phyloP scores from a whole-genome alignment of 2,329 filamentous ascomycete species.

The Cladosporium sp. region DNA sequence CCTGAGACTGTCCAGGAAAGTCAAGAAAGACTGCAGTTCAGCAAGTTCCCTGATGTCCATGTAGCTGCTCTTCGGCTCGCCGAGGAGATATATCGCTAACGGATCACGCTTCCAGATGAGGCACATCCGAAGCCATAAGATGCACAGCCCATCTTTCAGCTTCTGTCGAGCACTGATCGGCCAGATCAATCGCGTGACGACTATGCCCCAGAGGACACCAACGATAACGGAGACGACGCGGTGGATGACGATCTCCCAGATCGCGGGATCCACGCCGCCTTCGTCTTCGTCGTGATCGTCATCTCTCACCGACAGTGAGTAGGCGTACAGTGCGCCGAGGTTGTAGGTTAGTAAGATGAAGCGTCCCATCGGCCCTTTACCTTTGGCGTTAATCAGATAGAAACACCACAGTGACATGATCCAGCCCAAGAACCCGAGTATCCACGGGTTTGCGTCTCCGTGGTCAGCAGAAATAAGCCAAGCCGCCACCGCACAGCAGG shows the following conservation, averaged over 20 bases:
- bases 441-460: constrained; percentile 66
- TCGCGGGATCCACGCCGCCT: constrained; percentile 78
- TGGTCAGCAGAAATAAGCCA: constrained; percentile 66
- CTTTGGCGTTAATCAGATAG: constrained; percentile 81
- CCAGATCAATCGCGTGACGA: constrained; percentile 88
- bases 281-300: constrained; percentile 81
- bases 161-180: constrained; percentile 87
- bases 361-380: constrained; percentile 84
- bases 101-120: constrained; percentile 96
- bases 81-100: constrained; percentile 64
- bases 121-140: constrained; percentile 93
- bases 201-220: constrained; percentile 88
- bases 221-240: constrained; percentile 82
- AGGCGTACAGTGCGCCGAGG: constrained; percentile 89
- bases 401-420: constrained; percentile 77
- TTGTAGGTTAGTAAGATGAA: constrained; percentile 97
- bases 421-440: constrained; percentile 80
- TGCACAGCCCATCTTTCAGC: constrained; percentile 82
- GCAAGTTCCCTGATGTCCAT: constrained; percentile 87
- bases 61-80: constrained; percentile 54
- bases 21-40: constrained; percentile 76
- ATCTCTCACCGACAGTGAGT: constrained; percentile 79
- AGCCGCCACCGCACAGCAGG: constrained; percentile 69
- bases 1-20: constrained; percentile 72
- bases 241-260: constrained; percentile 84